Evolutionary conservation across 805 yeast species (phyloP), one percentile per base, ranked within the genome.

Genomic region (Metschnikowia chrysomelidarum): DNA sequence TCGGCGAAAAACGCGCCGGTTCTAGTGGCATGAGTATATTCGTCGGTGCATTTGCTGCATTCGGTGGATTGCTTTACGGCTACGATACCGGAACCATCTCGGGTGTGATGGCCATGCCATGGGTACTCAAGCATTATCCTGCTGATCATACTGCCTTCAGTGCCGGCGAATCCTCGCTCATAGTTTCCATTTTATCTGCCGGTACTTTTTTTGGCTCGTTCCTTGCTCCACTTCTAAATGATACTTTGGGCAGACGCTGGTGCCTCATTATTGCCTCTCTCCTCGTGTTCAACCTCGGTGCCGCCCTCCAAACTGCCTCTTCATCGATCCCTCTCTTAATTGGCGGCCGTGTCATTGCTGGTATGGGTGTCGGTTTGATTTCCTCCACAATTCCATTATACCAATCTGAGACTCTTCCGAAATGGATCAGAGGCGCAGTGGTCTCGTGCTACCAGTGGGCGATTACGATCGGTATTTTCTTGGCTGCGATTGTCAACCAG

Each of bases 1-100:
- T 67, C 15, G 76, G 72, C 24, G 73, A 70, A 29, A 71, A 69
- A 53, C 62, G 59, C 36, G 70, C 71, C 34, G 78, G 70, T n/a
- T 63, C 69, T 35, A 55, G 69, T 46, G 31, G 58, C 27, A 64
- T 64, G 67, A 66, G 66, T 32, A 60, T 63, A 50, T 46, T 59
- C 31, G 66, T 64, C 19, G 69, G 69, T 43, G 50, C 55, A 22
- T 64, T 62, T 43, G 70, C 69, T 28, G 67, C 69, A 37, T 54
- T 62, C 36, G 71, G 69, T 43, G 70, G 70, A 50, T 46, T 64
- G 33, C 62, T 64, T 40, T 65, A 50, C 48, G 71, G 71, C 25
- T 65, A 62, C 51, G 71, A 65, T 46, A 63, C 70, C 21, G 70
- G 70, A 41, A 62, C 68, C 43, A 65, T 65, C 35, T 56, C 64